Conservation (phyloP, 108 stramenopile species). For the Cyclotella sp. region DNA sequence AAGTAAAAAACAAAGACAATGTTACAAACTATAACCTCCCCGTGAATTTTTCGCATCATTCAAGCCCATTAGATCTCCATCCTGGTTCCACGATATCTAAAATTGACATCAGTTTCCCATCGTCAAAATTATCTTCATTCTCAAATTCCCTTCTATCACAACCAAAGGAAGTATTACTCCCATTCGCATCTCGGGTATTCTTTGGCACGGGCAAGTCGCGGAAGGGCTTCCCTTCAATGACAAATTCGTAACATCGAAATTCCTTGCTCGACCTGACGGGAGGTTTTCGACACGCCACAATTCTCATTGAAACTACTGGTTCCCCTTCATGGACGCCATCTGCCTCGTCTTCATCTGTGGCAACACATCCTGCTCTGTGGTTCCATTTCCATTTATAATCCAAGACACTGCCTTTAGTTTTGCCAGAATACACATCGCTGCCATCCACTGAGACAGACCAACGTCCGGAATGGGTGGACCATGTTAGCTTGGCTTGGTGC, state of each 20-base stretch:
- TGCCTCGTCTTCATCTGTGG: background rate
- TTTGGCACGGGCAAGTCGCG: conserved; percentile 24
- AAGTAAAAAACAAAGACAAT: background rate
- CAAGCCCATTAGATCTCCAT: conserved; percentile 35
- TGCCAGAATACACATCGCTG: conserved; percentile 16
- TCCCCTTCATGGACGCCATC: conserved; percentile 8
- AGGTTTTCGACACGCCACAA: conserved; percentile 47
- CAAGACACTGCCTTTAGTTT: conserved; percentile 40
- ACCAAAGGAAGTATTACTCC: background rate
- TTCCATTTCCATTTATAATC: conserved; percentile 44
- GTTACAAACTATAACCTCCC: background rate
- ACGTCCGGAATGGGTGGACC: conserved; percentile 49
- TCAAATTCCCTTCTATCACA: conserved; percentile 13
- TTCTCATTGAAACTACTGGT: conserved; percentile 22
- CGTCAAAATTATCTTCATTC: conserved; percentile 30
- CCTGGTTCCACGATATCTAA: conserved; percentile 45
- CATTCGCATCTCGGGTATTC: background rate
- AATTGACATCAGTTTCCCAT: conserved; percentile 35
- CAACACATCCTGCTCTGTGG: conserved; percentile 26
- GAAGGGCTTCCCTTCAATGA: conserved; percentile 34
- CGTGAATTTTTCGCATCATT: conserved; percentile 9
- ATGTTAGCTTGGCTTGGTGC: conserved; percentile 36
- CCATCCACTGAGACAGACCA: conserved; percentile 39
- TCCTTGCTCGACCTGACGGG: conserved; percentile 35
- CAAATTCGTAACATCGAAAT: conserved; percentile 51